These are phyloP conservation scores for Protomyces macrosporus DNA, from an alignment of 1,139 yeast species.

Conservation along the genomic window DNA sequence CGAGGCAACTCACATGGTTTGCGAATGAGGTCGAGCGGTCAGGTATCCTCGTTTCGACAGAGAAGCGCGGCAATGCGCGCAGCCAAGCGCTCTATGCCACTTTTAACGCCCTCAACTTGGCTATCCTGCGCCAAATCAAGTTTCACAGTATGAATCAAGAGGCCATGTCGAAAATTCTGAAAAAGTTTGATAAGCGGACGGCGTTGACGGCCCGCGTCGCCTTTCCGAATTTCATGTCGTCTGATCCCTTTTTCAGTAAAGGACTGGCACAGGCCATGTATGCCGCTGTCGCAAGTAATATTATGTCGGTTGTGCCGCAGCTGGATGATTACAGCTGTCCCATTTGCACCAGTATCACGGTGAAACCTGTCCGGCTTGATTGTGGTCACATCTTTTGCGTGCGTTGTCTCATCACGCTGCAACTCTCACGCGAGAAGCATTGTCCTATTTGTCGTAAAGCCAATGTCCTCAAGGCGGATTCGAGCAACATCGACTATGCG, in stretches of 20 bases:
- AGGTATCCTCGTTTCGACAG: slow-evolving; percentile 46
- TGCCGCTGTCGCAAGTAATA: slow-evolving; percentile 35
- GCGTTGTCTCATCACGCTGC: slow-evolving; percentile 62
- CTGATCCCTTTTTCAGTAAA: slow-evolving; percentile 22
- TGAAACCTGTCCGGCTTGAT: slow-evolving; percentile 58
- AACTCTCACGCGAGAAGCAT: slow-evolving; percentile 51
- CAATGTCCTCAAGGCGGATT: slow-evolving; percentile 56
- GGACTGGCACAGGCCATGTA: slow-evolving; percentile 36
- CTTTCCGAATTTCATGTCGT: slow-evolving; percentile 33
- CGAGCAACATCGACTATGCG: slow-evolving; percentile 54
- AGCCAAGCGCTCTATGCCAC: slow-evolving; percentile 47
- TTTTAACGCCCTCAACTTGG: slow-evolving; percentile 52
- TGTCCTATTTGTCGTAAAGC: slow-evolving; percentile 65
- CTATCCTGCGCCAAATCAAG: slow-evolving; percentile 53
- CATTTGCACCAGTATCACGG: slow-evolving; percentile 63
- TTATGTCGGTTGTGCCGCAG: slow-evolving; percentile 60
- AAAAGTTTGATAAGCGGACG: slow-evolving; percentile 71
- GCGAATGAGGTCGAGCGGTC: slow-evolving; percentile 45
- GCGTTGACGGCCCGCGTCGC: slow-evolving; percentile 42
- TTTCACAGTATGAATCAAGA: slow-evolving; percentile 59
- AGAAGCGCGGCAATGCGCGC: slow-evolving; percentile 41
- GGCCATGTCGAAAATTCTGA: slow-evolving; percentile 62
- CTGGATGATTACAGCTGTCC: slow-evolving; percentile 72
- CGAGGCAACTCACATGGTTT: slow-evolving; percentile 43
- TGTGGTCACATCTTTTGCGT: slow-evolving; percentile 70